Evolutionary conservation across 2,329 filamentous ascomycete genomes (phyloP), one percentile per base, ranked within the genome.

Genomic region (Elsinoe australis): DNA sequence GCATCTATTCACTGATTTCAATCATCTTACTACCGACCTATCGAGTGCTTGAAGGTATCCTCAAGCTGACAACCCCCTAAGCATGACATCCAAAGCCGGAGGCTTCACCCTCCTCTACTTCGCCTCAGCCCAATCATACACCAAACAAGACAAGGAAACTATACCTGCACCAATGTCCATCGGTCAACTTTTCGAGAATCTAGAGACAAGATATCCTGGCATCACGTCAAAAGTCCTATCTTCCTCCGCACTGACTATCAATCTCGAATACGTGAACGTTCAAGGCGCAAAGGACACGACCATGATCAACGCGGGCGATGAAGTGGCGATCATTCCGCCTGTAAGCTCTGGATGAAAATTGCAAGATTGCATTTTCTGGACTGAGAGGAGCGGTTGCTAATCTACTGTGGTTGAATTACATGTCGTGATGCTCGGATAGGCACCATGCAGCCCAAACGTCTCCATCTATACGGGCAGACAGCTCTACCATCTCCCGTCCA

Each of bases 271-370:
- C 67, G 80, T 90, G 59, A 84, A 92, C 61, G 57, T 87, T 8
- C 71, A 75, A 8, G 69, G 72, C 4, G 71, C 71, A 24, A 64
- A 64, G 14, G 64, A 63, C 9, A 65, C 26, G 26, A 29, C 65
- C 38, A 62, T 78, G 49, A 83, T 94, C 50, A 67, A 79, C 45
- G 78, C 79, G 53, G 85, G 82, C 21, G 87, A 94, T 61, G 87
- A 94, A 68, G 85, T 94, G 49, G 87, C 84, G 33, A 83, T 94
- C 28, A 90, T 94, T 50, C 87, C 87, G 26, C 87, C 87, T 7
- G 87, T 94, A 55, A 94, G 87, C 71, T 88, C 87, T 29, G 87
- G 87, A 3, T 92, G 64, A 75, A 26, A n/a, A n/a, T n/a, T n/a
- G n/a, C n/a, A 29, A 29, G 26, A 29, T 12, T 6, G 7, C 26